Evolutionary conservation across 331 rosid species (phyloP).

Genomic region (Ulmus americana): DNA sequence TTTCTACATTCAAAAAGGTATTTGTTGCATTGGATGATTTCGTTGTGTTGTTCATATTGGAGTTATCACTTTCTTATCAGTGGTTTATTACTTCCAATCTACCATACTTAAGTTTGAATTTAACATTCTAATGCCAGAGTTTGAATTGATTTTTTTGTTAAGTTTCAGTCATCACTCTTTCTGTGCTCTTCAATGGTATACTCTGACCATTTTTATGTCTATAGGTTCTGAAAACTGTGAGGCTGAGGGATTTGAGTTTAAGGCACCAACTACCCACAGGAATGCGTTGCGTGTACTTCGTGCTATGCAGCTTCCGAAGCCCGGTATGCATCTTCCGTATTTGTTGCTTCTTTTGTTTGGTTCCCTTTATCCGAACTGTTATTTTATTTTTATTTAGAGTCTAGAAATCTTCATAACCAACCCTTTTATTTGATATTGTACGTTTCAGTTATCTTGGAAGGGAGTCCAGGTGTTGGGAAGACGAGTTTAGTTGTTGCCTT

Average conservation of each 20-base stretch:
- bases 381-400: conserved; percentile 4
- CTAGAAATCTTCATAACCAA: background rate
- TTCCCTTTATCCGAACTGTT: background rate
- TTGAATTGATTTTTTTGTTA: background rate
- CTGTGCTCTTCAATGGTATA: background rate
- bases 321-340: conserved; percentile 39
- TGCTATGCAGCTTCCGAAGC: conserved; percentile 91
- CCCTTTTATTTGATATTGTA: conserved; percentile 18
- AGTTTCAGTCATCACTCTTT: conserved; percentile 3
- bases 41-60: background rate
- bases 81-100: background rate
- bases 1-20: conserved; percentile 77
- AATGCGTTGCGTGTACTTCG: conserved; percentile 78
- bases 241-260: conserved; percentile 55
- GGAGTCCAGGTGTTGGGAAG: conserved; percentile 98
- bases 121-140: background rate
- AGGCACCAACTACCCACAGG: conserved; percentile 71
- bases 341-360: conserved; percentile 1
- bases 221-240: conserved; percentile 46
- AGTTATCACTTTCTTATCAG: background rate
- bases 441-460: conserved; percentile 78
- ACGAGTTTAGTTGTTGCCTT: conserved; percentile 85
- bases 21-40: background rate
- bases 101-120: background rate
- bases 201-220: conserved; percentile 2